A percentile compares a stretch with the other conserved stretches of the same genome.
These are phyloP conservation scores for Wallemia hederae DNA, from an alignment of 1,284 basidiomycete genomes.

Conservation along the genomic window DNA sequence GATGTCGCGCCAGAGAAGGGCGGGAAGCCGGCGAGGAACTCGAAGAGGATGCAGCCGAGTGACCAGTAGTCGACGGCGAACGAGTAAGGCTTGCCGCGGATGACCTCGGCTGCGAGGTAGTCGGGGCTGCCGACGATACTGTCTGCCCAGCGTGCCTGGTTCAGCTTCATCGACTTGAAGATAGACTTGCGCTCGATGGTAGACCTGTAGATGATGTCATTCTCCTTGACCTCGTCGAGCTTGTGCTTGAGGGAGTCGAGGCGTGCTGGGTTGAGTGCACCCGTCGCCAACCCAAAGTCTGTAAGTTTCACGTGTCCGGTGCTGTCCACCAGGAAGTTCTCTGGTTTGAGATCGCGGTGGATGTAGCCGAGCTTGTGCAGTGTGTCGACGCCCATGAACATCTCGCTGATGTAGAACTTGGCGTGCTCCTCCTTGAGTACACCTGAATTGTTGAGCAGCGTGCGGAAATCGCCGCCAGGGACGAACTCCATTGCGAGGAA, in stretches of 20 bases:
- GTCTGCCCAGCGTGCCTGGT: constrained; percentile 27
- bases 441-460: constrained; percentile 78
- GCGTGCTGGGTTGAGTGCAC: constrained; percentile 73
- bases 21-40: constrained; percentile 37
- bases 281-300: constrained; percentile 92
- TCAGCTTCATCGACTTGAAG: constrained; percentile 43
- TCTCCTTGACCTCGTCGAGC: constrained; percentile 91
- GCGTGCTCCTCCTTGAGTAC: constrained; percentile 88
- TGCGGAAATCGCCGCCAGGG: constrained; percentile 82
- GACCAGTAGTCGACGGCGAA: constrained; percentile 98
- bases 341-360: constrained; percentile 16
- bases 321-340: constrained; percentile 93
- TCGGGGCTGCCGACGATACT: constrained; percentile 96
- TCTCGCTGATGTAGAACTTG: constrained; percentile 76
- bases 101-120: constrained; percentile 49
- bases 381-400: constrained; percentile 73
- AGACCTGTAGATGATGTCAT: constrained; percentile 61
- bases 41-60: constrained; percentile 89
- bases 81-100: constrained; percentile 77
- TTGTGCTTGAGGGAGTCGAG: constrained; percentile 85
- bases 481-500: constrained; percentile 98
- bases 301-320: constrained; percentile 94
- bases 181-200: constrained; percentile 85
- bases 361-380: constrained; percentile 54
- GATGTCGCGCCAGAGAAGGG: constrained; percentile 25